Conservation (phyloP, 495 filamentous ascomycete genomes). For the Clohesyomyces aquaticus region DNA sequence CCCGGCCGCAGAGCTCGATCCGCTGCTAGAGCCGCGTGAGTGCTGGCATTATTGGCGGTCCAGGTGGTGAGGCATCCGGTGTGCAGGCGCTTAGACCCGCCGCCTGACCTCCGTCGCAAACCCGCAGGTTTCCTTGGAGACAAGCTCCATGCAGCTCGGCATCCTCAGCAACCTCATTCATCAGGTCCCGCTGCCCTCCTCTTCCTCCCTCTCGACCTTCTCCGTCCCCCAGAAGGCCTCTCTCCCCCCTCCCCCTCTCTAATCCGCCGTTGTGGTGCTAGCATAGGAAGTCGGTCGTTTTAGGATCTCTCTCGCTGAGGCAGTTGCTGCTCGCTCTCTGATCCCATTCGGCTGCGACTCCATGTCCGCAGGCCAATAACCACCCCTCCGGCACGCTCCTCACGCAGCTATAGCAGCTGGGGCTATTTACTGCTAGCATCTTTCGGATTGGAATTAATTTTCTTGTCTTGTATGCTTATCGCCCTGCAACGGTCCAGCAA, state of each 20-base stretch:
- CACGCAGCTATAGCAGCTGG: slow-evolving; percentile 28
- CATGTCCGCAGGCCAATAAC: slow-evolving; percentile 36
- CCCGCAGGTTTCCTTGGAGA: slow-evolving; percentile 25
- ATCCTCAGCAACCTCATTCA: slow-evolving; percentile 32
- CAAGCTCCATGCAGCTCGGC: slow-evolving; percentile 35
- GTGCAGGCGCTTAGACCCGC: slow-evolving; percentile 30
- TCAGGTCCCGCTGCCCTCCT: slow-evolving; percentile 20
- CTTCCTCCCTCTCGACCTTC: slow-evolving; percentile 33
- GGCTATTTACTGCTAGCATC: slow-evolving; percentile 40
- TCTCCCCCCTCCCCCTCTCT: slow-evolving; percentile 21
- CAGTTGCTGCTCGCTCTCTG: slow-evolving; percentile 25
- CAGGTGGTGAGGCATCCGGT: slow-evolving; percentile 16
- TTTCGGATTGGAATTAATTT: slow-evolving; percentile 44
- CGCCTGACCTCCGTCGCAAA: slow-evolving; percentile 25
- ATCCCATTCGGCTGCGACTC: slow-evolving; percentile 18
- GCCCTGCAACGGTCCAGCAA: slow-evolving; percentile 18
- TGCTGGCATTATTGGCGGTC: slow-evolving; percentile 20
- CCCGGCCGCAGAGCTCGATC: slow-evolving; percentile 1
- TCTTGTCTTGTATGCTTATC: slow-evolving; percentile 44
- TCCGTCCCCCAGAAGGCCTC: slow-evolving; percentile 42
- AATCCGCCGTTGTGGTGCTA: slow-evolving; percentile 6
- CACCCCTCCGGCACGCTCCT: slow-evolving; percentile 21
- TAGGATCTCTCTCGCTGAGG: slow-evolving; percentile 10
- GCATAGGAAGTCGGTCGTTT: slow-evolving; percentile 26
- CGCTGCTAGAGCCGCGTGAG: slow-evolving; percentile 31